Conservation (phyloP, 345 rosid genomes). For the Rhodomyrtus tomentosa region DNA sequence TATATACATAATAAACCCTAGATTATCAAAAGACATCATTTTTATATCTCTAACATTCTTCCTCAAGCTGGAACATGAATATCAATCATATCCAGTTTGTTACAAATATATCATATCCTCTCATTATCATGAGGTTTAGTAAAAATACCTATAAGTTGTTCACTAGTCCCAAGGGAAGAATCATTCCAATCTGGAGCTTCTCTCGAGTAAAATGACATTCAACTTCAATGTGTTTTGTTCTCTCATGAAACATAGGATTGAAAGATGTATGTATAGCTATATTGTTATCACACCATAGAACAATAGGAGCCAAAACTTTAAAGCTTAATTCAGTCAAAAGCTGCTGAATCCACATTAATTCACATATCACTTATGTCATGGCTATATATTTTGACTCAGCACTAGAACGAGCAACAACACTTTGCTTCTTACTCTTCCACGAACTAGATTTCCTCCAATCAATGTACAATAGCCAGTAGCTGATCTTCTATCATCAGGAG, state of each 20-base stretch:
- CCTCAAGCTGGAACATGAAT: too few relatives aligned
- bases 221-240: neutral
- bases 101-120: too few relatives aligned
- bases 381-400: neutral
- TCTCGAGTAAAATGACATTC: neutral
- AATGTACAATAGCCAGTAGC: neutral
- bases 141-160: too few relatives aligned
- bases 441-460: neutral
- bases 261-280: neutral
- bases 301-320: too few relatives aligned
- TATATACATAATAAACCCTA: too few relatives aligned
- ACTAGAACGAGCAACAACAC: neutral
- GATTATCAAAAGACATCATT: too few relatives aligned
- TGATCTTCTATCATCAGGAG: neutral
- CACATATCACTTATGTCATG: neutral
- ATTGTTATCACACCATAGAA: too few relatives aligned
- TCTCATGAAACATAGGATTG: neutral
- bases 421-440: neutral
- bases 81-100: too few relatives aligned
- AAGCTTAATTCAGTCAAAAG: neutral
- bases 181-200: neutral
- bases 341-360: neutral
- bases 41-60: too few relatives aligned
- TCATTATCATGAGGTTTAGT: too few relatives aligned
- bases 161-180: neutral